Evolutionary conservation across 495 filamentous ascomycete genomes (phyloP).

Genomic region (Xylaria telfairii): DNA sequence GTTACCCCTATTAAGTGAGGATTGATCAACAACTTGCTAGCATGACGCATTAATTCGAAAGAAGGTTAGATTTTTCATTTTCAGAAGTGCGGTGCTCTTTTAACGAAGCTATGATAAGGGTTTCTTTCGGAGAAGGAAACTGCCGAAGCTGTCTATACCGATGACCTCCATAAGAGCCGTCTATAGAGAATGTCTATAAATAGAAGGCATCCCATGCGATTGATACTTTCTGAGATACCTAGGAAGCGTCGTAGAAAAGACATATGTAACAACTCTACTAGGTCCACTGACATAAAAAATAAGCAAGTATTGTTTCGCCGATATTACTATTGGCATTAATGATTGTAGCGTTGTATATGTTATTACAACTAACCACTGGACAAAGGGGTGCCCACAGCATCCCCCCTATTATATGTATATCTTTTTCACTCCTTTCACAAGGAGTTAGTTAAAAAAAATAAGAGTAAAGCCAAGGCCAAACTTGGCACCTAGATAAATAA

Average conservation of each 20-base stretch:
- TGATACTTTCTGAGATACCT: not conserved
- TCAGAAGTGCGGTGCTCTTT: not conserved
- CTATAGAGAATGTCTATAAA: not conserved
- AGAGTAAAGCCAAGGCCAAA: not conserved
- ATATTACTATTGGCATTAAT: not conserved
- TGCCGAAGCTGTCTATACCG: not conserved
- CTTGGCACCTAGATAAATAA: not conserved
- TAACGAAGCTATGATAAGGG: not conserved
- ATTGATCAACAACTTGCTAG: not conserved
- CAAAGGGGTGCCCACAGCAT: not conserved
- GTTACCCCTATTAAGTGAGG: not conserved
- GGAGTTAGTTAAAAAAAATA: not conserved
- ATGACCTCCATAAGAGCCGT: not conserved
- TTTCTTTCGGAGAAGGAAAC: not conserved
- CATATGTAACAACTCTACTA: too few species aligned
- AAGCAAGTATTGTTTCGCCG: not conserved
- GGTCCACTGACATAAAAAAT: not conserved
- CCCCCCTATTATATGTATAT: not conserved
- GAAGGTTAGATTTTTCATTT: not conserved
- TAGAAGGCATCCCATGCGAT: not conserved
- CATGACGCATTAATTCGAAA: not conserved
- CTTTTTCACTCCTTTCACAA: not conserved
- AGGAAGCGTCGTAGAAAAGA: not conserved
- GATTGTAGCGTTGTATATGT: not conserved
- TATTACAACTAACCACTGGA: not conserved